Percentiles rank a stretch among this genome's conserved stretches.
These are phyloP conservation scores for Candida hungchunana DNA, from an alignment of 805 yeast genomes.

Conservation along the genomic window DNA sequence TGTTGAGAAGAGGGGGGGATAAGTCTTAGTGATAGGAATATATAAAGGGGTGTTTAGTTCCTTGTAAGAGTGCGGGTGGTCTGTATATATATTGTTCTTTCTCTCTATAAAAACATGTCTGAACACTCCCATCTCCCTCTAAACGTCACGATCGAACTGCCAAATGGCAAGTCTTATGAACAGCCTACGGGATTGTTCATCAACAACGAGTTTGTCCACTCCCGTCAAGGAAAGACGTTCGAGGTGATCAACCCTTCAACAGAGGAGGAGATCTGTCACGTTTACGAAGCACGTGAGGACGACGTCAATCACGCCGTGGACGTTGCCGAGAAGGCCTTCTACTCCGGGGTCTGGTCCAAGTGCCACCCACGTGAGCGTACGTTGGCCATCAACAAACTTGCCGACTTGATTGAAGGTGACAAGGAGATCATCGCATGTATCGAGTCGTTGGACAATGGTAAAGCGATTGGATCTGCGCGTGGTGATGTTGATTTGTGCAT, in stretches of 20 bases:
- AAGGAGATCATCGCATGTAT: constrained; percentile 70
- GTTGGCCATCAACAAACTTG: constrained; percentile 59
- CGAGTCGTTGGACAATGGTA: constrained; percentile 89
- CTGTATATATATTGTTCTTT: neutral
- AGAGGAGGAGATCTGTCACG: constrained; percentile 63
- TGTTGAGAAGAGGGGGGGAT: too few species aligned
- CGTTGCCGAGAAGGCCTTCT: constrained; percentile 76
- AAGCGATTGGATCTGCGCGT: constrained; percentile 63
- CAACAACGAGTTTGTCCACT: constrained; percentile 64
- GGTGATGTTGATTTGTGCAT: constrained; percentile 74
- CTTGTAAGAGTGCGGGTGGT: neutral
- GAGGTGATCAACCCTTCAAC: constrained; percentile 64
- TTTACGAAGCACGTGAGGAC: constrained; percentile 70
- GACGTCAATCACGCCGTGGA: constrained; percentile 80
- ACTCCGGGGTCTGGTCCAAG: constrained; percentile 69
- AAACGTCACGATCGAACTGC: constrained; percentile 33
- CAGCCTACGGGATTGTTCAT: constrained; percentile 81
- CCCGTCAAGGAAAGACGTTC: constrained; percentile 56
- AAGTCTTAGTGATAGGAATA: too few species aligned
- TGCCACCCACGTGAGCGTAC: constrained; percentile 68
- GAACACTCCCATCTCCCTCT: constrained; percentile 8
- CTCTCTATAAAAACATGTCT: constrained; percentile 3
- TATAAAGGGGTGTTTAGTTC: neutral
- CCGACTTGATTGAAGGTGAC: constrained; percentile 71
- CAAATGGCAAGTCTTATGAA: constrained; percentile 65